Base-by-base conservation (phyloP, 805 yeast genomes). In the Lipomyces chichibuensis region DNA sequence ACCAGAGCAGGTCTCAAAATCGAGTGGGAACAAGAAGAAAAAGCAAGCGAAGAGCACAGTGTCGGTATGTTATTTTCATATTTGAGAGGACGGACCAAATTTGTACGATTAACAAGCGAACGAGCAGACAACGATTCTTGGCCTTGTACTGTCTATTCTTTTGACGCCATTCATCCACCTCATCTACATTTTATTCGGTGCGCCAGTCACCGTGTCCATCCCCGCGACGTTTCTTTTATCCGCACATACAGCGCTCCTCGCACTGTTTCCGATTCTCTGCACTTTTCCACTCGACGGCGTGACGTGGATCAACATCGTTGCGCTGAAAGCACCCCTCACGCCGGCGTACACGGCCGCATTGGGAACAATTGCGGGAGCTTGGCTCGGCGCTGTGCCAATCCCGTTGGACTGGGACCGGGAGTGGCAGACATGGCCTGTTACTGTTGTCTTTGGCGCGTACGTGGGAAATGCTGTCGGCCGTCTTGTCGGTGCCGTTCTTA, bases 351-450 rank as follows among this genome's bases (percentile, higher is more conserved):
- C 78, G 43, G 80, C 80, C 2, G 74, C 82, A 4, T 62, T 82
- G 11, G 85, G 85, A 3, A 77, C 82, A 0, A 70, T 82, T 52
- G 52, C 89, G 11, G 97, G 97, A 1, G 87, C 93, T 6, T 94
- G 98, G 98, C 71, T 92, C 0, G 98, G 98, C 17, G 97, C 94
- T 2, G 77, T 91, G 49, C 98, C 97, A 0, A 92, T 95, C 66
- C 98, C 98, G 0, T 82, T 95, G 66, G 99, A 94, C 77, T 94
- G 99, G 99, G 99, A 94, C 76, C 84, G 98, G 73, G 91, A 89
- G 32, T 94, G 99, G 99, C 99, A 94, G 78, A 84, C 82, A 62
- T 94, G 97, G 96, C 99, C 99, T 6, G 85, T 92, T 63, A 94
- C 98, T 0, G 82, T 94, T 55, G 80, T 94, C 14, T 82, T 85